Conservation (phyloP, 805 yeast genomes). For the Sugiyamaella chiloensis region DNA sequence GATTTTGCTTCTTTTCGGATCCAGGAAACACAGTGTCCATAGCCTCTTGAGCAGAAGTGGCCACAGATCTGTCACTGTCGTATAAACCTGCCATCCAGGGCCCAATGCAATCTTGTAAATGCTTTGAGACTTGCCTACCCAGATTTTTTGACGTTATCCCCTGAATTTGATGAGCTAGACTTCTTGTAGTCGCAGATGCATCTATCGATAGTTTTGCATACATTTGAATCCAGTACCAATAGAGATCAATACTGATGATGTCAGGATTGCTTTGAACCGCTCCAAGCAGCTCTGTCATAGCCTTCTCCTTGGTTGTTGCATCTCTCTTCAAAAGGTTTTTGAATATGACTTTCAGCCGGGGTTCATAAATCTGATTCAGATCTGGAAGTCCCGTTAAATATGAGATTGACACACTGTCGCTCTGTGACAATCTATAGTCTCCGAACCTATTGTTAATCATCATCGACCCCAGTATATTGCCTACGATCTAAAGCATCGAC, state of each 20-base stretch:
- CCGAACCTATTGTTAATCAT: no score
- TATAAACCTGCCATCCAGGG: conserved; percentile 67
- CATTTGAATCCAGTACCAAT: conserved; percentile 69
- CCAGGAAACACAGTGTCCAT: conserved; percentile 55
- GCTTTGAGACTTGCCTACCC: conserved; percentile 59
- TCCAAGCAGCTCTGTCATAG: conserved; percentile 53
- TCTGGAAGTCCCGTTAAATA: conserved; percentile 81
- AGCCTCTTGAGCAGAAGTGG: conserved; percentile 46
- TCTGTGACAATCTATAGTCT: conserved; percentile 10
- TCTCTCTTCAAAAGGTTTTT: conserved; percentile 77
- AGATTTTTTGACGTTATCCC: conserved; percentile 47
- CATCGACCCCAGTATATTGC: no score
- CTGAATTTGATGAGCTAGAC: conserved; percentile 61
- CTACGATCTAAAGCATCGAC: no score
- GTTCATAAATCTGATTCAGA: conserved; percentile 46
- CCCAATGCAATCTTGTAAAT: conserved; percentile 69
- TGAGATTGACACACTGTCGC: conserved; percentile 57
- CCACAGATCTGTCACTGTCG: conserved; percentile 66
- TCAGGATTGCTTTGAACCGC: conserved; percentile 31
- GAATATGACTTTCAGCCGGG: conserved; percentile 59
- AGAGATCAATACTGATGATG: conserved; percentile 50
- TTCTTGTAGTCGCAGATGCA: conserved; percentile 62
- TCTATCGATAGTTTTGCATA: conserved; percentile 79
- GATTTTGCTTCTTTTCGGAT: conserved; percentile 48
- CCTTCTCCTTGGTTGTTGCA: conserved; percentile 80